Percentiles rank a stretch among this genome's conserved stretches.
Conservation (phyloP, 805 yeast species). For the Starmera amethionina region DNA sequence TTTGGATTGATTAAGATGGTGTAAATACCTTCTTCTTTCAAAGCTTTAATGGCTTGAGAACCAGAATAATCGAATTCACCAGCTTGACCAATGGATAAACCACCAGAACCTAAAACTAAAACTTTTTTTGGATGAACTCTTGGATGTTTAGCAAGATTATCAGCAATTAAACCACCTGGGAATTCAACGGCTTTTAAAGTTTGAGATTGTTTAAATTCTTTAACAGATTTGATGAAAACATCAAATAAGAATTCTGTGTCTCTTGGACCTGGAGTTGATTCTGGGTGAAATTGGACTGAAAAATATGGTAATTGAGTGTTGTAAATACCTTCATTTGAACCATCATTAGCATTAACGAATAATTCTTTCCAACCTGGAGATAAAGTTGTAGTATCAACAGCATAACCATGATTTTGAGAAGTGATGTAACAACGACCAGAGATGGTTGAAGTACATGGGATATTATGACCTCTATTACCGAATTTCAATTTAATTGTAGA, state of each 20-base stretch:
- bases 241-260: constrained; percentile 97
- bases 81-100: constrained; percentile 97
- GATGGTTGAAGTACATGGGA: constrained; percentile 83
- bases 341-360: constrained; percentile 93
- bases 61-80: constrained; percentile 99
- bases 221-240: constrained; percentile 75
- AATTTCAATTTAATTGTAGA: constrained; percentile 84
- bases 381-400: constrained; percentile 79
- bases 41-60: constrained; percentile 96
- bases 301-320: constrained; percentile 80
- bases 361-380: constrained; percentile 82
- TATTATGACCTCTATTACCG: constrained; percentile 99
- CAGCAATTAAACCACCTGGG: constrained; percentile 82
- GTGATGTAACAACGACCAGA: constrained; percentile 97
- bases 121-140: constrained; percentile 82
- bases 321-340: constrained; percentile 97
- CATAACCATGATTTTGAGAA: constrained; percentile 98
- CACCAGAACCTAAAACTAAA: constrained; percentile 94
- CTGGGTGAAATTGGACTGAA: constrained; percentile 99
- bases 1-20: constrained; percentile 94
- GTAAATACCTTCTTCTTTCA: constrained; percentile 96
- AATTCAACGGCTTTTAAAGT: constrained; percentile 64
- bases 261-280: constrained; percentile 98
- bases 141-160: constrained; percentile 69
- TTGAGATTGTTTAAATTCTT: constrained; percentile 46